A percentile compares a stretch with the other conserved stretches of the same genome.
phyloP scores from a whole-genome alignment of 371 early-diverging fungal genomes.

The Haplosporangium sp. region DNA sequence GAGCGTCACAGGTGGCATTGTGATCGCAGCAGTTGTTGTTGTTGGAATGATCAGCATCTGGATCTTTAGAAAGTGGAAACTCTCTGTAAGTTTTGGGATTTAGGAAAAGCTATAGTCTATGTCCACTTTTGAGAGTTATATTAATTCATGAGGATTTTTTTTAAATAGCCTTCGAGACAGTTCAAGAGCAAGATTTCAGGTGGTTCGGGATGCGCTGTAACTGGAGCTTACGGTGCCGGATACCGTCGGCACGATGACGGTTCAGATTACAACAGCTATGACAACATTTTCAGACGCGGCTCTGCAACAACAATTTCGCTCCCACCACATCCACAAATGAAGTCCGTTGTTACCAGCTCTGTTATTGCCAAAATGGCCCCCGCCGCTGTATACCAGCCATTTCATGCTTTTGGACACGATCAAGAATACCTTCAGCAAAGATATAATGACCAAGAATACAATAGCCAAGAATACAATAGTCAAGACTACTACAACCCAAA shows the following conservation, averaged over 20 bases:
- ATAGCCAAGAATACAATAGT: conserved; percentile 2
- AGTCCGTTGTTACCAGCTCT: not conserved
- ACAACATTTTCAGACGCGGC: conserved; percentile 13
- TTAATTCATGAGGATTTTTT: not conserved
- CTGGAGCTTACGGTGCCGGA: not conserved
- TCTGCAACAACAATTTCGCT: not conserved
- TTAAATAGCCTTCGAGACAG: conserved; percentile 35
- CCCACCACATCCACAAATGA: conserved; percentile 2
- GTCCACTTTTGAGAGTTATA: no score
- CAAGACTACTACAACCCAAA: conserved; percentile 5
- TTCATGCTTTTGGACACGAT: conserved; percentile 2
- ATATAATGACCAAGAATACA: conserved; percentile 3
- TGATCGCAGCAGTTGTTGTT: conserved; percentile 31
- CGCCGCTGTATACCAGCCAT: conserved; percentile 8
- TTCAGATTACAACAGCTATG: conserved; percentile 24
- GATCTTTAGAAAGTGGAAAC: conserved; percentile 58
- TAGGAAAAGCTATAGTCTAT: not conserved
- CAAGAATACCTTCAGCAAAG: not conserved
- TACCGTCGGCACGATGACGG: conserved; percentile 1
- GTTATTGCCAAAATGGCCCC: not conserved
- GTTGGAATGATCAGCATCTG: conserved; percentile 46
- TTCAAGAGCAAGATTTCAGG: conserved; percentile 44
- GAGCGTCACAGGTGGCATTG: conserved; percentile 25
- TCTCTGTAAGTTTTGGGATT: conserved; percentile 34
- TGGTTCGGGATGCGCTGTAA: not conserved